Percentiles rank a stretch among this genome's conserved stretches.
Conservation (phyloP, 2,329 filamentous ascomycete genomes). For the Decorospora gaudefroyi region DNA sequence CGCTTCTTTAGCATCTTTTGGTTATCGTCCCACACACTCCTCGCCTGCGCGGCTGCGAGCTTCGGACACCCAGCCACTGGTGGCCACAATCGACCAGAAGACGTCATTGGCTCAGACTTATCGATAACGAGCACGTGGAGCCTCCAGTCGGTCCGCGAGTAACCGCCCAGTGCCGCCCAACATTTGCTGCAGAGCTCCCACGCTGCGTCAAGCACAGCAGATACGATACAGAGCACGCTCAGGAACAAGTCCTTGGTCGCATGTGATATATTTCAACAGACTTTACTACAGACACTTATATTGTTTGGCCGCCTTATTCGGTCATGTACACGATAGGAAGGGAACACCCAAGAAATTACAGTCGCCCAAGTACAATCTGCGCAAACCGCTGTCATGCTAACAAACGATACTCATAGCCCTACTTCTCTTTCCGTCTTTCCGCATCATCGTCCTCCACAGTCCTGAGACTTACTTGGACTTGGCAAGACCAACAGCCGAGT, state of each 20-base stretch:
- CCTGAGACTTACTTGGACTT: slow-evolving; percentile 67
- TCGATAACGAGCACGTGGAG: slow-evolving; percentile 12
- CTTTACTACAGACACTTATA: not conserved
- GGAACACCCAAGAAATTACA: slow-evolving; percentile 16
- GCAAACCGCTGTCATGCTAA: slow-evolving; percentile 19
- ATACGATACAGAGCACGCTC: too few relatives aligned
- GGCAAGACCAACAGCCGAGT: slow-evolving; percentile 85
- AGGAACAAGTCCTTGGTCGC: too few relatives aligned
- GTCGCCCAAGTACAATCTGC: slow-evolving; percentile 30
- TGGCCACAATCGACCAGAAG: slow-evolving; percentile 1
- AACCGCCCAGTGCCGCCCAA: slow-evolving; percentile 8
- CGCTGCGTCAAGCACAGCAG: not conserved
- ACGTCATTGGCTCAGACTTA: slow-evolving; percentile 17
- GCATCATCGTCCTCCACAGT: not conserved
- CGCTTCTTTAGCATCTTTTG: not conserved
- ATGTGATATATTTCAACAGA: too few relatives aligned
- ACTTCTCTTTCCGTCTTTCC: slow-evolving; percentile 7
- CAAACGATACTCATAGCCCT: slow-evolving; percentile 9
- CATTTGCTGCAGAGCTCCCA: too few relatives aligned
- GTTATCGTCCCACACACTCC: slow-evolving; percentile 10
- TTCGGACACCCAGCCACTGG: too few relatives aligned
- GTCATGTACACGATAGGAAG: slow-evolving; percentile 19
- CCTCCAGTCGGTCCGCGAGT: not conserved
- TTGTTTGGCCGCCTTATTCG: slow-evolving; percentile 6
- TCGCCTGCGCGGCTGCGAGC: slow-evolving; percentile 4